Evolutionary conservation across 2,329 filamentous ascomycete genomes (phyloP).

Genomic region (Cladosporium halotolerans): DNA sequence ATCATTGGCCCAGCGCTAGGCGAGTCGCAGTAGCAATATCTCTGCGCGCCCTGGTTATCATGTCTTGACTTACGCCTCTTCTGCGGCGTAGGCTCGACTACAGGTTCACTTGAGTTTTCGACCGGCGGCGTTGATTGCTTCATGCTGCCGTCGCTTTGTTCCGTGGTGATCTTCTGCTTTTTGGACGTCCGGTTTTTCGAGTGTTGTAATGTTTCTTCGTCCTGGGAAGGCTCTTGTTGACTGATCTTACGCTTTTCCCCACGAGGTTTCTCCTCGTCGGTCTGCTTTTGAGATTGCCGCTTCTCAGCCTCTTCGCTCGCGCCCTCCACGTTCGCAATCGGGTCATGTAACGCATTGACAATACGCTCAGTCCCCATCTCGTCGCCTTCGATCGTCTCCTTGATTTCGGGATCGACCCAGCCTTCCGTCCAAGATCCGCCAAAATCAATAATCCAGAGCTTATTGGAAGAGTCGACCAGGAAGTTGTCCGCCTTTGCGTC

Average conservation of each 20-base stretch:
- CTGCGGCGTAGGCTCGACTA: not conserved
- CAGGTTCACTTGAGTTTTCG: not conserved
- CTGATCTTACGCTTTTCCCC: conserved; percentile 13
- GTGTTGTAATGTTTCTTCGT: not conserved
- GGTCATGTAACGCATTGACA: conserved; percentile 26
- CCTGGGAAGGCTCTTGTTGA: not conserved
- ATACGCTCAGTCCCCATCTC: conserved; percentile 26
- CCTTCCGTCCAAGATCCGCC: conserved; percentile 34
- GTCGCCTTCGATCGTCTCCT: conserved; percentile 32
- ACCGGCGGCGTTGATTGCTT: not conserved
- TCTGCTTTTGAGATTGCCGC: not conserved
- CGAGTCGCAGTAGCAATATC: conserved; percentile 9
- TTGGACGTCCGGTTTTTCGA: not conserved
- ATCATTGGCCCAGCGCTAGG: conserved; percentile 52
- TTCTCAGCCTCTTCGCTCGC: conserved; percentile 16
- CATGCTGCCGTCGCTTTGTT: not conserved
- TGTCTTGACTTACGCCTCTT: conserved; percentile 8
- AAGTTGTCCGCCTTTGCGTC: conserved; percentile 37
- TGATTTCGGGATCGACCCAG: conserved; percentile 32
- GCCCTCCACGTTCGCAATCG: conserved; percentile 20
- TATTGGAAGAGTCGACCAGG: conserved; percentile 31
- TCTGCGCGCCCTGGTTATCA: conserved; percentile 7
- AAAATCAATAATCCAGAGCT: conserved; percentile 36
- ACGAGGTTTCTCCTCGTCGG: not conserved
- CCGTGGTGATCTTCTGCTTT: not conserved